Base-by-base conservation (phyloP, 768 basidiomycete genomes). In the Naganishia vaughanmartiniae region DNA sequence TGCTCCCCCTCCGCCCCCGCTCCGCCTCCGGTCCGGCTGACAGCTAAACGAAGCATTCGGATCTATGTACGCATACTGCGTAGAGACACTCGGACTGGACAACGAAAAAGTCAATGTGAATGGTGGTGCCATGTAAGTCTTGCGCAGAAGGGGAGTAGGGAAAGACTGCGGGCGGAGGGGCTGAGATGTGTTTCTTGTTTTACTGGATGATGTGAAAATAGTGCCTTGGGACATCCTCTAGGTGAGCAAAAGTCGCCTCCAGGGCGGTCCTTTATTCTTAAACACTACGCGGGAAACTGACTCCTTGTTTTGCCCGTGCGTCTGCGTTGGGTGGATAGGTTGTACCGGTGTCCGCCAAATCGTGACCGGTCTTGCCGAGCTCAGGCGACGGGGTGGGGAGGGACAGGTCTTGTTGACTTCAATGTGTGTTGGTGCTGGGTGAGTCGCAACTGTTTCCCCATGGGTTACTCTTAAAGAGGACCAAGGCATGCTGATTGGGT, bases 21-120 rank as follows among this genome's bases (percentile, higher is more conserved):
- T 36, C 34, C 12, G 12, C 36, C 5, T n/a, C n/a, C n/a, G n/a
- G n/a, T n/a, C n/a, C n/a, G n/a, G 10, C 48, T 30, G 60, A 28
- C 74, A 92, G 90, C 89, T 95, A 80, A 95, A 95, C 76, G 92
- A 94, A 76, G 92, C 92, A 0, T 93, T 94, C 75, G 91, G 91
- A 12, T 91, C 90, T 31, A 75, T 74, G 75, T 90, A 86, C 70
- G 86, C 89, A 0, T 91, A 94, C 77, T 86, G 86, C 60, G 81
- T 91, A 42, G 87, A 88, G 73, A 78, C 85, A 69, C 86, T 93
- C 21, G 84, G 84, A 15, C 83, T 94, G 30, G 84, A 87, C 70
- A 80, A 79, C n/a, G 83, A 84, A 63, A 86, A 90, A 84, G 87
- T 92, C 24, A 93, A 93, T 75, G 90, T 91, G 31, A 92, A 93